Evolutionary conservation across 1,284 basidiomycete genomes (phyloP).

Genomic region (Papiliotrema terrestris): DNA sequence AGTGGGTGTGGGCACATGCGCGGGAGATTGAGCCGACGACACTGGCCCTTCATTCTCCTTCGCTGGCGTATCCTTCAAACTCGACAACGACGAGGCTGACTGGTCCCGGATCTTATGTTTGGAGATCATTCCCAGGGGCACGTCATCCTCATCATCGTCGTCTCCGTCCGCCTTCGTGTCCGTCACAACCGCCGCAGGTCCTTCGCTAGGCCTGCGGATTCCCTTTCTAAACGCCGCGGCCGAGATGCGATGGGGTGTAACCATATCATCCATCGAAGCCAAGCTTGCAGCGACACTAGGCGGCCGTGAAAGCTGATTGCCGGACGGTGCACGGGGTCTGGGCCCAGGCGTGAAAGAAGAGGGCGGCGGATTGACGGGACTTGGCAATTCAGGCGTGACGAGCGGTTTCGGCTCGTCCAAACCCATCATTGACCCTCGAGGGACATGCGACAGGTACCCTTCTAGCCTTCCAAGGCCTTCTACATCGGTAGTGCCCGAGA

Average conservation of each 20-base stretch:
- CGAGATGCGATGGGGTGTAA: slow-evolving; percentile 25
- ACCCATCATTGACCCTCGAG: slow-evolving; percentile 9
- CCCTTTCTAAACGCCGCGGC: slow-evolving; percentile 40
- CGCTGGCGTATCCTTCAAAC: neutral
- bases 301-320: slow-evolving; percentile 23
- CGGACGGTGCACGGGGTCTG: neutral
- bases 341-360: neutral
- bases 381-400: neutral
- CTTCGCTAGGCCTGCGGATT: slow-evolving; percentile 34
- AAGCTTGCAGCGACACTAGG: slow-evolving; percentile 30
- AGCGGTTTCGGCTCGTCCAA: neutral
- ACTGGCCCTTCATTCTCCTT: neutral
- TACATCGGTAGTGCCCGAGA: slow-evolving; percentile 35
- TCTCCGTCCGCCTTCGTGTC: slow-evolving; percentile 8
- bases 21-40: neutral
- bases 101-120: slow-evolving; percentile 7
- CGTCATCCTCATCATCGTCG: slow-evolving; percentile 32
- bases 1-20: too few relatives aligned
- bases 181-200: slow-evolving; percentile 5
- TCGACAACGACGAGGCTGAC: neutral
- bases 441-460: slow-evolving; percentile 19
- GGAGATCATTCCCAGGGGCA: slow-evolving; percentile 31
- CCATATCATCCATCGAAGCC: slow-evolving; percentile 21
- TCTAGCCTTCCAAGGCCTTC: slow-evolving; percentile 19
- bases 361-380: slow-evolving; percentile 1